Base-by-base conservation (phyloP, 169 alveolate genomes). In the Cryptosporidium baileyi region DNA sequence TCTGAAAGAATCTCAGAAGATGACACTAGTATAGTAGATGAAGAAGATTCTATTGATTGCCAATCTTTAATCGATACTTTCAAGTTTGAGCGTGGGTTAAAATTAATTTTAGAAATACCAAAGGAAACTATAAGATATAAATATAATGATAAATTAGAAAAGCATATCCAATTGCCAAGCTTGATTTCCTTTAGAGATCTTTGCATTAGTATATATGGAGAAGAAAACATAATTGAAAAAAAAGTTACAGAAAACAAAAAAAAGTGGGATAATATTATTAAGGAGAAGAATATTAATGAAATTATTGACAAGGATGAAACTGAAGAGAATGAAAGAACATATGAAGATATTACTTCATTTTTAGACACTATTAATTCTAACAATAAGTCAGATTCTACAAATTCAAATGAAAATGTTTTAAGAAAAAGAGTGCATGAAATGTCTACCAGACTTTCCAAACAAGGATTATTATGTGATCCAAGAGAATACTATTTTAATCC, bases 401-500 rank as follows among this genome's bases (percentile, higher is more conserved):
- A 38, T 54, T 54, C 36, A 40, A 74, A 32, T 54, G 85, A 74
- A 40, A 74, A 74, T 57, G 74, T 32, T 8, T 43, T 74, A 26
- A 51, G 85, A 13, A 74, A 40, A 54, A 74, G 85, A 54, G 85
- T 74, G n/a, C 85, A 74, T 19, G 85, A 74, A 15, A 74, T 74
- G 85, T 74, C 85, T 52, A 40, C 85, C 17, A 74, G 85, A 38
- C 67, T 74, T 32, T 54, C 85, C 32, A 74, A 74, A 57, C 85
- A 74, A 30, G 85, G 85, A 36, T 41, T 74, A 1, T 54, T 74
- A 24, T 74, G 85, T 24, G 85, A 74, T 13, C 85, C 85, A 11
- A 51, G 85, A 3, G 85, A 74, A 3, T 74, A 74, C 43, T 74
- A 74, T 26, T 74, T 74, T 28, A 74, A 74, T 74, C 85, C 85